phyloP scores from a whole-genome alignment of 108 stramenopile species.

The Nitzschia sp. region DNA sequence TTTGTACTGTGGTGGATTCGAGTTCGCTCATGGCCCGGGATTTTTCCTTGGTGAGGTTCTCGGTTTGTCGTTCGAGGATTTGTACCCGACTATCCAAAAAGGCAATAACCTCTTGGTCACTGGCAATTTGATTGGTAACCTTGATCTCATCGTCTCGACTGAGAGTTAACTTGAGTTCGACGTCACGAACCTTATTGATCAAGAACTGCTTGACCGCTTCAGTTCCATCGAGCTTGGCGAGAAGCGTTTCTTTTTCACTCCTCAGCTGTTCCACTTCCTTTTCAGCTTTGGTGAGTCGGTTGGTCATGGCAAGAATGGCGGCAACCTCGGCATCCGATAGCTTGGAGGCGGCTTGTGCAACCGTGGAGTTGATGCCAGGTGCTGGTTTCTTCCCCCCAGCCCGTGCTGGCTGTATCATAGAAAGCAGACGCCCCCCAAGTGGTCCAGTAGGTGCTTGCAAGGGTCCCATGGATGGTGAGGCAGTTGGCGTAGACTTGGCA shows the following conservation, averaged over 20 bases:
- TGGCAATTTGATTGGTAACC: conserved; percentile 63
- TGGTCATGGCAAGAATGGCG: conserved; percentile 82
- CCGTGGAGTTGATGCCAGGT: conserved; percentile 56
- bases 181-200: conserved; percentile 63
- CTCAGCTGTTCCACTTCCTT: conserved; percentile 44
- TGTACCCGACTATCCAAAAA: conserved; percentile 83
- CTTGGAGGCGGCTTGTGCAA: conserved; percentile 78
- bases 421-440: conserved; percentile 17
- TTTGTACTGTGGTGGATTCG: conserved; percentile 40
- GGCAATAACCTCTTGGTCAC: conserved; percentile 89
- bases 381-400: conserved; percentile 23
- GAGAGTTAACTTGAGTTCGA: conserved; percentile 50
- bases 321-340: conserved; percentile 75
- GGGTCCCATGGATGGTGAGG: conserved; percentile 1
- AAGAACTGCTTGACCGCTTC: conserved; percentile 81
- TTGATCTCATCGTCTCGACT: conserved; percentile 59
- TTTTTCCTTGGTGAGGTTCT: conserved; percentile 40
- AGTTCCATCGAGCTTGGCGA: conserved; percentile 71
- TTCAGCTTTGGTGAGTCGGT: conserved; percentile 62
- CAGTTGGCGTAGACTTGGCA: conserved; percentile 2
- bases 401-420: conserved; percentile 26
- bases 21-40: conserved; percentile 39
- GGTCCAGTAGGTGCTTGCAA: conserved; percentile 2
- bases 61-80: conserved; percentile 58
- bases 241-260: conserved; percentile 61